Base-by-base conservation (phyloP, 2,329 filamentous ascomycete genomes). In the Fusarium virguliforme region DNA sequence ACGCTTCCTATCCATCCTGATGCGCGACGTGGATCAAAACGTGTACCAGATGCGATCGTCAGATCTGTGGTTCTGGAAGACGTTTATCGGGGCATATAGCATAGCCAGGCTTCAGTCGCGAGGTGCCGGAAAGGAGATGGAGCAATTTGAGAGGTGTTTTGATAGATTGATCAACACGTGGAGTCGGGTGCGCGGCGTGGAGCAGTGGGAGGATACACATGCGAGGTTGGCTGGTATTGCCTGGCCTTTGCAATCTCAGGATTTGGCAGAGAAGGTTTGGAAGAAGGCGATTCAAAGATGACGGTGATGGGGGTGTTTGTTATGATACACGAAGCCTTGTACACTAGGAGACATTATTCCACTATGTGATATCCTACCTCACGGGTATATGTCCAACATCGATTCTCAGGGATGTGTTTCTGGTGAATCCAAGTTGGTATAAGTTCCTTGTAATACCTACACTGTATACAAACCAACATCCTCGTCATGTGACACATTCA, bases 31-130 rank as follows among this genome's bases (percentile, higher is more conserved):
- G 3, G 26, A 64, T 1, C 18, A 62, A 3, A 50, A 35, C 0
- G 1, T 68, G 0, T 7, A 13, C 3, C 12, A 34, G 0, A 1
- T 62, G 2, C 22, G 30, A 1, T 32, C 34, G 1, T 58, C 57
- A 0, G 59, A 72, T 7, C 58, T 75, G 10, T 72, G 73, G 73
- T 40, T 75, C 8, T 75, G 73, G 73, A 63, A 68, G 22, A 64
- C 66, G 0, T 75, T 75, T 22, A 12, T 72, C 0, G 68, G 70
- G 5, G 62, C 41, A 2, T 72, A 63, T 15, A 70, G 71, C 13
- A 55, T 72, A n/a, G 30, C 60, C 4, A 70, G 35, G 6, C 34
- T 58, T 13, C 58, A 63, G 30, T 24, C 34, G 1, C 6, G 9
- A 4, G 1, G 1, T 0, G 15, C 37, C 13, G 56, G 57, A 3